Percentiles rank a stretch among this genome's conserved stretches.
Conservation (phyloP, 495 filamentous ascomycete species). For the Astrocystis sublimbata region DNA sequence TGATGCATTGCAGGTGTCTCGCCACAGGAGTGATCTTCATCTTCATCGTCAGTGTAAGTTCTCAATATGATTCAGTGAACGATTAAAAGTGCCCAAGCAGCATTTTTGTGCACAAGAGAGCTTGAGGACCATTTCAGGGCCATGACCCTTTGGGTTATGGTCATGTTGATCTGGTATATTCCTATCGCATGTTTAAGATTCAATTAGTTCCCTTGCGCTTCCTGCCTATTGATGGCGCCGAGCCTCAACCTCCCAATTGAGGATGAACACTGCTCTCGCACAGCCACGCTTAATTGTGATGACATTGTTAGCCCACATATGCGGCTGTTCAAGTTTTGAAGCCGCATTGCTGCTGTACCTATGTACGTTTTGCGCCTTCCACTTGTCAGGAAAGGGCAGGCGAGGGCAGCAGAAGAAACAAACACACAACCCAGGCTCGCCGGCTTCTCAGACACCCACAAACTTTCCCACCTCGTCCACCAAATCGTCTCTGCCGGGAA, state of each 20-base stretch:
- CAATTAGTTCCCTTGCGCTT: neutral
- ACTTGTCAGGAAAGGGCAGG: neutral
- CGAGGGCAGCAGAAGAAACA: neutral
- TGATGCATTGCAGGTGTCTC: too few species aligned
- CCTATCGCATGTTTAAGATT: neutral
- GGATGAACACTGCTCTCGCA: neutral
- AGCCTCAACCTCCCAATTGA: neutral
- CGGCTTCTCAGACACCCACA: neutral
- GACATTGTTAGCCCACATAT: conserved; percentile 1
- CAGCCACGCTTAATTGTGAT: conserved; percentile 10
- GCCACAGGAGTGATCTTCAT: too few species aligned
- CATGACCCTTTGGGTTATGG: neutral
- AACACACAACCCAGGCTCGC: neutral
- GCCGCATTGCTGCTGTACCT: conserved; percentile 1
- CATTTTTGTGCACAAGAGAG: neutral
- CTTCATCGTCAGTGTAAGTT: too few species aligned
- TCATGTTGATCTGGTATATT: neutral
- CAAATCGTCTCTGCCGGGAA: neutral
- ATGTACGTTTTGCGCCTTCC: conserved; percentile 8
- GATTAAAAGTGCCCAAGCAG: too few species aligned
- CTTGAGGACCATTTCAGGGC: neutral
- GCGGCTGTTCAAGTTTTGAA: neutral
- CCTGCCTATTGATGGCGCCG: neutral
- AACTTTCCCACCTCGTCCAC: neutral
- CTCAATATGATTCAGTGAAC: too few species aligned